Evolutionary conservation across 495 filamentous ascomycete species (phyloP).

Genomic region (Terfezia boudieri): DNA sequence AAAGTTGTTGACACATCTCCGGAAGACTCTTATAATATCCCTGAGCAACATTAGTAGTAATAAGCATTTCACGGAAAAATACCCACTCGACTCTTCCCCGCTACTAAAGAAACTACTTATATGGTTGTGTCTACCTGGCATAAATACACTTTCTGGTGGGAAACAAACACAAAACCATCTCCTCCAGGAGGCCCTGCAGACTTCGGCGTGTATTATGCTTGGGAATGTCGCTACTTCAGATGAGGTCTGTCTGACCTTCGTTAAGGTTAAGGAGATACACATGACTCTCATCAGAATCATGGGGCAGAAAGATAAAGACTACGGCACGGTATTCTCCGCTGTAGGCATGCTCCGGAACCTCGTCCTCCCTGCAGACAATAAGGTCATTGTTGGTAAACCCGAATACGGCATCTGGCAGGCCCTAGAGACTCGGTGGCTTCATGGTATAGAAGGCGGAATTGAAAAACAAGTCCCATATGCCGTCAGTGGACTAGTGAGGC

Average conservation of each 20-base stretch:
- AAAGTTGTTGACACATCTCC: conserved; percentile 18
- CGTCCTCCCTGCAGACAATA: conserved; percentile 43
- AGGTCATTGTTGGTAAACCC: conserved; percentile 30
- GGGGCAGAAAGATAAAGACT: conserved; percentile 11
- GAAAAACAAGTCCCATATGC: conserved; percentile 50
- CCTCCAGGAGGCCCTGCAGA: conserved; percentile 29
- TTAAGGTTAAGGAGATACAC: conserved; percentile 31
- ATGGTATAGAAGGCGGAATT: conserved; percentile 37
- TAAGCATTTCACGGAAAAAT: conserved; percentile 20
- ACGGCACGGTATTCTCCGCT: conserved; percentile 30
- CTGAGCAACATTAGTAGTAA: conserved; percentile 16
- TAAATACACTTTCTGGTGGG: conserved; percentile 35
- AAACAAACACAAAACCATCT: conserved; percentile 22
- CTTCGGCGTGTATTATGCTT: conserved; percentile 52
- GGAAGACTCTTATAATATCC: conserved; percentile 22
- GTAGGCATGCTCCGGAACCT: conserved; percentile 65
- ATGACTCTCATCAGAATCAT: conserved; percentile 33
- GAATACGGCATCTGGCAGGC: conserved; percentile 22
- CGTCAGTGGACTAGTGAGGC: conserved; percentile 41
- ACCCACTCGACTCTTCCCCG: conserved; percentile 25
- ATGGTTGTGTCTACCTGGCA: conserved; percentile 18
- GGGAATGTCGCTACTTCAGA: conserved; percentile 62
- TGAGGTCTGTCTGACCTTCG: conserved; percentile 34
- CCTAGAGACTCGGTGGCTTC: conserved; percentile 25
- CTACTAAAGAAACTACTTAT: neutral